These are phyloP conservation scores for Colletotrichum sp. DNA, from an alignment of 2,329 filamentous ascomycete species.

Conservation along the genomic window DNA sequence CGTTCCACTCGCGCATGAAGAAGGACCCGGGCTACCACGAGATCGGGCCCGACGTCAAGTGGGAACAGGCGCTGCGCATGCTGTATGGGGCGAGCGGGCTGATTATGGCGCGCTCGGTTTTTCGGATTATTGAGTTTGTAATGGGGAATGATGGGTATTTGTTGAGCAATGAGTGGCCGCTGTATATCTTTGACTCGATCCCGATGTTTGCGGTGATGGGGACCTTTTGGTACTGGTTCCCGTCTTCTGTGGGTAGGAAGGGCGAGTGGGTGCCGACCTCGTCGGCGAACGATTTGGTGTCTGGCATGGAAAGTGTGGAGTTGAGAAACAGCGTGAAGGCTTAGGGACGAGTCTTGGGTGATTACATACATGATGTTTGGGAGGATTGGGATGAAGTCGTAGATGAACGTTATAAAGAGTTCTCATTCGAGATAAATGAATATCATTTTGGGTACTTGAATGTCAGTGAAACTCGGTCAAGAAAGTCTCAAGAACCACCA, in stretches of 20 bases:
- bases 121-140: constrained; percentile 53
- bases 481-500: not conserved
- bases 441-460: not conserved
- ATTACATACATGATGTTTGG: not conserved
- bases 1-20: not conserved
- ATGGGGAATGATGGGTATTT: constrained; percentile 45
- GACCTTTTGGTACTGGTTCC: constrained; percentile 23
- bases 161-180: constrained; percentile 42
- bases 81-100: constrained; percentile 1
- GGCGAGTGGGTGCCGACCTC: not conserved
- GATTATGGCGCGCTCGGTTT: constrained; percentile 47
- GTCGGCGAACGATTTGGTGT: not conserved
- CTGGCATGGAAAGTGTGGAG: not conserved
- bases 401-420: too few species aligned
- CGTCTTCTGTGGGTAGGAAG: not conserved
- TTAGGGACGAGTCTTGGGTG: not conserved
- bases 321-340: not conserved
- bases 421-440: not conserved
- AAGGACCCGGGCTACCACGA: not conserved
- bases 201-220: constrained; percentile 39
- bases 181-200: constrained; percentile 48
- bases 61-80: constrained; percentile 1
- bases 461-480: not conserved
- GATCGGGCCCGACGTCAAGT: not conserved
- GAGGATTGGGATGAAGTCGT: not conserved